Evolutionary conservation across 2,329 filamentous ascomycete species (phyloP), one percentile per base, ranked within the genome.

Genomic region (Colletotrichum trifolii): DNA sequence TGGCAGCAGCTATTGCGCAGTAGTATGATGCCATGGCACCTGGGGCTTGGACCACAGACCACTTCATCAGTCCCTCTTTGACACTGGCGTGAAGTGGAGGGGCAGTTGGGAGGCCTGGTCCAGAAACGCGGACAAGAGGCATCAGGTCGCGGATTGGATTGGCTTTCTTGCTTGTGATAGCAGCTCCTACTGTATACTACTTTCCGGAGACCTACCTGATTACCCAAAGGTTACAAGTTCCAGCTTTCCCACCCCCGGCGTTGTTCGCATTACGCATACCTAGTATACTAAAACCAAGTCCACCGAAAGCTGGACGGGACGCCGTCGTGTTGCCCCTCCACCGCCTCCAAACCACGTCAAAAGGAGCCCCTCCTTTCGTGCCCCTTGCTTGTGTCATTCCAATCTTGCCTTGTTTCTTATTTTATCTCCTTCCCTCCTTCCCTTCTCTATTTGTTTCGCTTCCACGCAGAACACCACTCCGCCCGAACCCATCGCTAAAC

Each of bases 11-110:
- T 66, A 66, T 53, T 60, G 48, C 64, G 49, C 54, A 57, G 60
- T 64, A 64, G 60, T 66, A 66, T 66, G 64, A 66, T 66, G 64
- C 64, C 60, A 66, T 66, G 64, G 64, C 64, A 45, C 49, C 47
- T 57, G 52, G 57, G 62, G 63, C 58, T 63, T 57, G 58, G 40
- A 43, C 59, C 62, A 57, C 58, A 57, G 53, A 62, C 52, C 58
- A 62, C 58, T 36, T 42, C 25, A 25, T 40, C 38, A 35, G 54
- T 47, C 46, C 42, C 36, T 48, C 35, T 64, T 42, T 48, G 50
- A 55, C 45, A 36, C 53, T 43, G 50, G 25, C 25, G 2, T 25
- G 25, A 25, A 25, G 25, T 45, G 38, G 54, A 35, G 48, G 38
- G 56, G 47, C 39, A 61, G 52, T 49, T 64, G 61, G 52, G 40